A percentile compares a stretch with the other conserved stretches of the same genome.
phyloP scores from a whole-genome alignment of 257 asterid species.

The Ballota nigra region DNA sequence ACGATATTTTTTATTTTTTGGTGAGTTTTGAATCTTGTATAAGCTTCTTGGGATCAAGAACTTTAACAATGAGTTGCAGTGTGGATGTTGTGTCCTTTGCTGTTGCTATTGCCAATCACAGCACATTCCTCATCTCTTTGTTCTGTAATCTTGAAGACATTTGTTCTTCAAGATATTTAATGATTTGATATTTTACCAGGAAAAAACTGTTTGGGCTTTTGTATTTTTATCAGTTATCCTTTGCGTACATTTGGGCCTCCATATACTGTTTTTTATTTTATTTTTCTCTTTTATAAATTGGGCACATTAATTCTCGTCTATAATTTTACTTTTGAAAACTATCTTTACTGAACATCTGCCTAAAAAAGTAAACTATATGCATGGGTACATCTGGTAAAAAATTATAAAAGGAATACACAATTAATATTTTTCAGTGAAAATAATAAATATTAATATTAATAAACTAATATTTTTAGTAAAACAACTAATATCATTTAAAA shows the following conservation, averaged over 20 bases:
- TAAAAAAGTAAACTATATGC: too few relatives aligned
- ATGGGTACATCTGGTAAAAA: too few relatives aligned
- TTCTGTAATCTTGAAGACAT: neutral
- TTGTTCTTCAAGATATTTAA: neutral
- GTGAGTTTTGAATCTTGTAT: neutral
- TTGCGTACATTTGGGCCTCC: neutral
- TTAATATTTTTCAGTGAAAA: too few relatives aligned
- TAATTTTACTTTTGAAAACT: neutral
- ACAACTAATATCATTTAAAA: too few relatives aligned
- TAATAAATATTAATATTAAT: too few relatives aligned
- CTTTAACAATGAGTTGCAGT: neutral
- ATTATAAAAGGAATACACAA: too few relatives aligned
- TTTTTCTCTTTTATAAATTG: neutral
- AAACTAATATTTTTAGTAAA: too few relatives aligned
- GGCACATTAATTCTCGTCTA: neutral
- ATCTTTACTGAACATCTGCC: too few relatives aligned
- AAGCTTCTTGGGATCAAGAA: neutral
- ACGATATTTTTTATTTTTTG: constrained; percentile 13
- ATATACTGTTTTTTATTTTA: neutral
- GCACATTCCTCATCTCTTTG: neutral
- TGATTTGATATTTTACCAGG: neutral
- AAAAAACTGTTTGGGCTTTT: neutral
- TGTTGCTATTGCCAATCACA: neutral
- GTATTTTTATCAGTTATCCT: too few relatives aligned
- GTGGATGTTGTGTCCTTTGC: neutral